Conservation (phyloP, 1,284 basidiomycete species). For the Ustilago bromivora region DNA sequence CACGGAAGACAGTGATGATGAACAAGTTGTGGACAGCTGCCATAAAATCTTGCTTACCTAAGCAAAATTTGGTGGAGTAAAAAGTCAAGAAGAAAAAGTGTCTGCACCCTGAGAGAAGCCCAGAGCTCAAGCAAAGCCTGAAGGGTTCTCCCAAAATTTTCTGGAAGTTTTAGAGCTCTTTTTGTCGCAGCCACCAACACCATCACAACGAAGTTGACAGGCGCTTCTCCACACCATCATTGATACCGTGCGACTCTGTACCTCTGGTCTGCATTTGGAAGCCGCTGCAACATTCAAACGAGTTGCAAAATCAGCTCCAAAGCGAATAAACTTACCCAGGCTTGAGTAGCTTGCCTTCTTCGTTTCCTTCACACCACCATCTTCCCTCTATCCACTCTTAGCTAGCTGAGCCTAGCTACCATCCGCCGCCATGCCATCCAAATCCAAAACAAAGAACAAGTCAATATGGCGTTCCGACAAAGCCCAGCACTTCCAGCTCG, state of each 20-base stretch:
- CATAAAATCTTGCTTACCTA: conserved; percentile 36
- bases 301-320: not conserved
- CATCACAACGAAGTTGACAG: not conserved
- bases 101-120: conserved; percentile 1
- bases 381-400: not conserved
- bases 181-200: not conserved
- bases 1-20: not conserved
- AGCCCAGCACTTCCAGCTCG: conserved; percentile 93
- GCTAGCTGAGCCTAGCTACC: not conserved
- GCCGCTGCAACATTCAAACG: not conserved
- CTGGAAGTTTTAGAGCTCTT: conserved; percentile 15
- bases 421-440: conserved; percentile 52
- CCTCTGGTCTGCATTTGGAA: not conserved
- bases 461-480: conserved; percentile 90
- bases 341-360: not conserved
- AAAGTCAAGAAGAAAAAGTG: conserved; percentile 9
- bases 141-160: conserved; percentile 37
- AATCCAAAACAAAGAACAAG: conserved; percentile 53
- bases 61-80: conserved; percentile 25
- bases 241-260: not conserved
- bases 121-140: not conserved
- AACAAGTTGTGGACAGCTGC: not conserved
- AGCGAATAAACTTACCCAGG: too few species aligned
- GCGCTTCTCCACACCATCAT: not conserved
- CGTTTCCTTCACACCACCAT: not conserved